Conservation (phyloP, 441 rosid genomes). For the Corymbia calophylla region DNA sequence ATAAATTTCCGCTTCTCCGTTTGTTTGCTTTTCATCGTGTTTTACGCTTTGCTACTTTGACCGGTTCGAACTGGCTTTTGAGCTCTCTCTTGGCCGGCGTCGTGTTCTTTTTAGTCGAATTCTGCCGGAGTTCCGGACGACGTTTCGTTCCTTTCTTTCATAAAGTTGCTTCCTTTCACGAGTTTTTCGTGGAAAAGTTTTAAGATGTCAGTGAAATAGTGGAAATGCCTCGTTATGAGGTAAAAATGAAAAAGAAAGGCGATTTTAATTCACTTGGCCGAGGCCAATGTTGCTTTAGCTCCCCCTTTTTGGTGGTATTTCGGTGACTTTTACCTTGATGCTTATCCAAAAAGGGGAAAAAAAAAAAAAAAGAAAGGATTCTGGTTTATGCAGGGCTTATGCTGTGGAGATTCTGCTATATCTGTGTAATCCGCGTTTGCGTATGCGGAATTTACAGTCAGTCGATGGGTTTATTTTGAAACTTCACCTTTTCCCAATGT, state of each 20-base stretch:
- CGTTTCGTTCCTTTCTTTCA: not conserved
- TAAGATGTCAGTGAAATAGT: not conserved
- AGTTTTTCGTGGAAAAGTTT: not conserved
- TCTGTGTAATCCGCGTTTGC: not conserved
- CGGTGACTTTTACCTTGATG: not conserved
- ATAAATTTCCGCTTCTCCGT: not conserved
- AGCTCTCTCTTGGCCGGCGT: not conserved
- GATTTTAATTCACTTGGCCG: not conserved
- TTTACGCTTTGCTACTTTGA: not conserved
- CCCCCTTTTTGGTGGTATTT: not conserved
- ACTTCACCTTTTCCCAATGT: not conserved
- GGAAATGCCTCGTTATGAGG: not conserved
- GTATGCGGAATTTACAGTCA: not conserved
- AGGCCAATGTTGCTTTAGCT: not conserved
- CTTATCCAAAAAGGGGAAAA: not conserved
- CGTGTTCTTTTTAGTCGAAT: not conserved
- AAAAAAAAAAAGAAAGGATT: not conserved
- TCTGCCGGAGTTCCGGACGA: not conserved
- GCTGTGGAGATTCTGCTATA: not conserved
- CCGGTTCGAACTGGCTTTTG: not conserved
- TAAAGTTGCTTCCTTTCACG: not conserved
- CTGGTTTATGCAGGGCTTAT: not conserved
- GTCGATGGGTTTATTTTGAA: not conserved
- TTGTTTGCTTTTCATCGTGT: not conserved
- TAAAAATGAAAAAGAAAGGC: not conserved